These are phyloP conservation scores for Chaetomiaceae sp. DNA, from an alignment of 2,329 filamentous ascomycete genomes.

Conservation along the genomic window DNA sequence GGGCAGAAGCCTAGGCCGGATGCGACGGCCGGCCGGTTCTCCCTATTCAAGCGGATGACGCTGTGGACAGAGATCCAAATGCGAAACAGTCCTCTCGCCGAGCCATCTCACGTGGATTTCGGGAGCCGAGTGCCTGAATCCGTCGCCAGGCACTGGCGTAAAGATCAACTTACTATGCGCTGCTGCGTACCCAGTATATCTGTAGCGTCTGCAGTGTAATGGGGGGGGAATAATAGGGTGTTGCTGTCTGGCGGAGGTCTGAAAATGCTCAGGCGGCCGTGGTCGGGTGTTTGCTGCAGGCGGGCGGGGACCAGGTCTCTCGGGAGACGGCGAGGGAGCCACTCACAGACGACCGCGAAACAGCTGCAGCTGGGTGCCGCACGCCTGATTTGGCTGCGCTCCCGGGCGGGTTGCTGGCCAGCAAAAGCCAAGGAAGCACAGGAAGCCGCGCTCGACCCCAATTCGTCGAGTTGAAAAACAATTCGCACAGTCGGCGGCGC, in stretches of 20 bases:
- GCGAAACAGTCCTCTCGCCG: too few relatives aligned
- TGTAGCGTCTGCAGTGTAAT: too few relatives aligned
- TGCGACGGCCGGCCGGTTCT: too few relatives aligned
- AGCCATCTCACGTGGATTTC: too few relatives aligned
- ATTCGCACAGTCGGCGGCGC: conserved; percentile 4
- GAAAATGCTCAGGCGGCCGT: conserved; percentile 12
- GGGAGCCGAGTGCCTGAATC: too few relatives aligned
- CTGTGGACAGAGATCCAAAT: too few relatives aligned
- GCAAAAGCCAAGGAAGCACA: conserved; percentile 14
- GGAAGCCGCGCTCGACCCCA: not conserved
- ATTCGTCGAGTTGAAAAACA: too few relatives aligned
- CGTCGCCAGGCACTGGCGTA: conserved; percentile 2
- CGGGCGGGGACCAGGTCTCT: conserved; percentile 23
- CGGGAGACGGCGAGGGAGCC: conserved; percentile 22
- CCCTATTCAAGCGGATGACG: too few relatives aligned
- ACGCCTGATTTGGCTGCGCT: conserved; percentile 4
- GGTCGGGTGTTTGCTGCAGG: conserved; percentile 10
- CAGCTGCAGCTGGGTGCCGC: conserved; percentile 8
- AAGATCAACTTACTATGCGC: conserved; percentile 18
- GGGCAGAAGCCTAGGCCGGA: too few relatives aligned
- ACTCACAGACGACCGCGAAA: conserved; percentile 9
- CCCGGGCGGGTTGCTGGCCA: not conserved
- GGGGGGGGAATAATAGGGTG: conserved; percentile 3
- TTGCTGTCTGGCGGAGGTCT: conserved; percentile 9
- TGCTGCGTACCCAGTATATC: too few relatives aligned